These are phyloP conservation scores for Coemansia sp. DNA, from an alignment of 192 early-diverging fungal genomes.

Conservation along the genomic window DNA sequence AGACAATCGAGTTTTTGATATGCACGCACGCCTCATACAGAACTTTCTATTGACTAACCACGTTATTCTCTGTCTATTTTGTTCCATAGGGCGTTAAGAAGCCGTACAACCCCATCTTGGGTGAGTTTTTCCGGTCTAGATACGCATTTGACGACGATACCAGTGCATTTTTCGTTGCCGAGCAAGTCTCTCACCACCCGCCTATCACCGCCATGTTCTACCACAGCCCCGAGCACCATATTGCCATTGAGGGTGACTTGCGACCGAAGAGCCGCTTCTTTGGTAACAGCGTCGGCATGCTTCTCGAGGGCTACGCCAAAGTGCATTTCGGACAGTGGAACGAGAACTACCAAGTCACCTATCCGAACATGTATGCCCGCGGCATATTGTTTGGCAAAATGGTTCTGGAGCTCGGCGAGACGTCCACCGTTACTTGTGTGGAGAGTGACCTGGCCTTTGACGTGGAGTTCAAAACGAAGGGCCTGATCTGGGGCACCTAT, in stretches of 20 bases:
- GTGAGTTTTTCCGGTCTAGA: conserved; percentile 88
- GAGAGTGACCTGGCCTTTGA: conserved; percentile 79
- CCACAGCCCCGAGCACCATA: conserved; percentile 78
- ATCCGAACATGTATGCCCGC: conserved; percentile 94
- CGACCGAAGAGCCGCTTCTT: conserved; percentile 86
- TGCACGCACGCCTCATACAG: neutral
- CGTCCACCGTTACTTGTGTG: conserved; percentile 70
- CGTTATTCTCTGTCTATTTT: neutral
- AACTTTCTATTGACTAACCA: neutral
- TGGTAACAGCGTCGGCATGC: conserved; percentile 88
- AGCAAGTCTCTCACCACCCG: conserved; percentile 96
- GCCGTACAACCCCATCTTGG: conserved; percentile 93
- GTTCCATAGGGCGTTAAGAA: conserved; percentile 81
- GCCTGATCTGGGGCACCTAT: conserved; percentile 67
- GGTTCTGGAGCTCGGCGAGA: conserved; percentile 91
- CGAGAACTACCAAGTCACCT: conserved; percentile 81
- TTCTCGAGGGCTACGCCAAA: conserved; percentile 72
- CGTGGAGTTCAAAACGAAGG: conserved; percentile 92
- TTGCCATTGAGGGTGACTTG: conserved; percentile 80
- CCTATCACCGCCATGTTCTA: conserved; percentile 88
- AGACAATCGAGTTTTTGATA: neutral
- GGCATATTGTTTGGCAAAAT: conserved; percentile 94
- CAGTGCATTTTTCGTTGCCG: conserved; percentile 79
- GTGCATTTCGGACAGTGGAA: conserved; percentile 56
- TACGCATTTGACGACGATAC: conserved; percentile 75